phyloP scores from a whole-genome alignment of 805 yeast species.

The Teunomyces barrocoloradensis region DNA sequence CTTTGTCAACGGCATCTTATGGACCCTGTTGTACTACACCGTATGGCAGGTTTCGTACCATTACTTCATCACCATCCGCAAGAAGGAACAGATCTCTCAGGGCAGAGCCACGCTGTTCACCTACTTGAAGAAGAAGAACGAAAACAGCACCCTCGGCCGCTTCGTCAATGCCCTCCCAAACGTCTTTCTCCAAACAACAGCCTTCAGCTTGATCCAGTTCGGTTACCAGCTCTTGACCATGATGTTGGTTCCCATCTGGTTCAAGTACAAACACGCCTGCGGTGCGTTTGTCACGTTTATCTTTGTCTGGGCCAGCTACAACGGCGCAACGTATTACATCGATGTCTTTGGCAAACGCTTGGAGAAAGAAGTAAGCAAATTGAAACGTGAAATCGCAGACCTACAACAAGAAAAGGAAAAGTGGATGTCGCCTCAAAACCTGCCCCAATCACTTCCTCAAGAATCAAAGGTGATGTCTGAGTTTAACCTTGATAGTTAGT shows the following conservation, averaged over 20 bases:
- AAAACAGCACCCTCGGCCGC: constrained; percentile 62
- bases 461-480: background rate
- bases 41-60: constrained; percentile 91
- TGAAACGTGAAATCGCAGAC: constrained; percentile 68
- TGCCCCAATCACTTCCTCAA: constrained; percentile 2
- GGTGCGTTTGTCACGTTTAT: constrained; percentile 65
- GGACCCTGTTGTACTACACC: constrained; percentile 80
- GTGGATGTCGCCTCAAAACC: constrained; percentile 7
- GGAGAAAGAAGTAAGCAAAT: constrained; percentile 75
- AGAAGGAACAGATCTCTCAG: constrained; percentile 74
- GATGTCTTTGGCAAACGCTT: constrained; percentile 89
- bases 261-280: constrained; percentile 64
- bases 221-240: constrained; percentile 82
- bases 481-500: background rate
- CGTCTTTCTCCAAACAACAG: constrained; percentile 76
- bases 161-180: constrained; percentile 82
- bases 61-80: constrained; percentile 81
- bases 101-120: constrained; percentile 89
- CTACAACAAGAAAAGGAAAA: constrained; percentile 39
- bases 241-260: constrained; percentile 89
- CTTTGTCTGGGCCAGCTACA: constrained; percentile 78
- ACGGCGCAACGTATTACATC: constrained; percentile 93
- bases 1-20: constrained; percentile 62
- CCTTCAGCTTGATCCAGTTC: constrained; percentile 84
- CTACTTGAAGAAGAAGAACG: constrained; percentile 70